Evolutionary conservation across 768 basidiomycete species (phyloP), one percentile per base, ranked within the genome.

Genomic region (Lactifluus piperatus): DNA sequence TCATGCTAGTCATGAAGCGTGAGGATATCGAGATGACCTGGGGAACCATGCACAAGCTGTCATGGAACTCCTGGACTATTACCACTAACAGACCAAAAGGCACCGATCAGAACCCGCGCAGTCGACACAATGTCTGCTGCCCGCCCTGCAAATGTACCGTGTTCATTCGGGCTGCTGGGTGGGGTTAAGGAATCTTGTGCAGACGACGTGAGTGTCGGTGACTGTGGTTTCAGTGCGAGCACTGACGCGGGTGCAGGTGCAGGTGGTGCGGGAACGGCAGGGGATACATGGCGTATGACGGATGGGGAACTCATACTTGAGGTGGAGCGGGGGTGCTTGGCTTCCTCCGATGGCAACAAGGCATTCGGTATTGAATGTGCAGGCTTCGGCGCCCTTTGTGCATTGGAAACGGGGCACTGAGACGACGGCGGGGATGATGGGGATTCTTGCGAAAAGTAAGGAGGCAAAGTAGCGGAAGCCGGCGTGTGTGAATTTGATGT

Each of bases 81-180:
- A 32, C 70, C 67, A 45, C 39, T 67, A 36, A 9, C 54, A 57
- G 73, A 72, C 83, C 82, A 85, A 59, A 85, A 72, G 22, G 78
- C 74, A 22, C 89, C 87, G 20, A 93, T 68, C 65, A 86, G 84
- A 45, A 88, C 87, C 20, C 88, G 84, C 2, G 91, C 91, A 52
- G 79, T 84, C 45, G 81, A 84, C 58, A 93, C 86, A 41, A 94
- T 88, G 54, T 86, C 89, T 20, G 85, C 88, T 24, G 91, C 84
- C 49, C 81, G 75, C 16, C 80, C 79, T 24, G 81, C 80, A 22
- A 85, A 71, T 37, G 75, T 79, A 22, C 58, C 58, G 27, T 63
- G 54, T 14, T 63, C 56, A 26, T 4, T 48, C 24, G 62, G 64
- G 24, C 54, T 60, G 39, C 34, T 27, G 62, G 62, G 54, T 68